phyloP scores from a whole-genome alignment of 2,329 filamentous ascomycete species.

The Diplodia sapinea region DNA sequence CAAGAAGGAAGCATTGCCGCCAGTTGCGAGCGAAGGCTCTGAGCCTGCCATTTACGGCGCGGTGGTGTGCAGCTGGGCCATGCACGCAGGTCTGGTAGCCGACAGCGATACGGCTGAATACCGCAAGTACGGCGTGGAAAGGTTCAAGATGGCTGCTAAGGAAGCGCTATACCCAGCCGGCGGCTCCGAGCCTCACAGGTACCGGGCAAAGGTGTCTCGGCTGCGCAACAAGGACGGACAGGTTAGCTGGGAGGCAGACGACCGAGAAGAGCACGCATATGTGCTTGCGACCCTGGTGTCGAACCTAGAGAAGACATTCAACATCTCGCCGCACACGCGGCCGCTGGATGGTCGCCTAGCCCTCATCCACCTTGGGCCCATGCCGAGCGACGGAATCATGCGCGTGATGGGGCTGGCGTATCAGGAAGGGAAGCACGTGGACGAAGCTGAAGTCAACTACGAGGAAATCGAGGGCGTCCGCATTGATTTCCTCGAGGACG shows the following conservation, averaged over 20 bases:
- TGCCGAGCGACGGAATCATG: conserved; percentile 71
- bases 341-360: conserved; percentile 74
- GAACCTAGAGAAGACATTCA: conserved; percentile 80
- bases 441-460: conserved; percentile 67
- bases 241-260: conserved; percentile 43
- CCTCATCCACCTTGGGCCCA: conserved; percentile 75
- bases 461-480: conserved; percentile 70
- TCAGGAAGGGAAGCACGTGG: conserved; percentile 62
- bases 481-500: conserved; percentile 69
- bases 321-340: conserved; percentile 74
- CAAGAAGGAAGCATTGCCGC: conserved; percentile 48
- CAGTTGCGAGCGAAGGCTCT: conserved; percentile 38
- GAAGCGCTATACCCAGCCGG: conserved; percentile 70
- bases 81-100: conserved; percentile 86
- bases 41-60: conserved; percentile 65
- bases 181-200: conserved; percentile 61
- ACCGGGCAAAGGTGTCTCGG: conserved; percentile 60
- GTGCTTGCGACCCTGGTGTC: conserved; percentile 77
- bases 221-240: conserved; percentile 36
- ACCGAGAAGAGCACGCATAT: conserved; percentile 69
- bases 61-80: conserved; percentile 87
- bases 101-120: conserved; percentile 87
- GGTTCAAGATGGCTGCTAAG: conserved; percentile 84
- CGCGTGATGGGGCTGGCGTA: conserved; percentile 73
- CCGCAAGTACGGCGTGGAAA: conserved; percentile 74